Evolutionary conservation across 176 grass and related monocot genomes (phyloP).

Genomic region (Eleusine coracana): DNA sequence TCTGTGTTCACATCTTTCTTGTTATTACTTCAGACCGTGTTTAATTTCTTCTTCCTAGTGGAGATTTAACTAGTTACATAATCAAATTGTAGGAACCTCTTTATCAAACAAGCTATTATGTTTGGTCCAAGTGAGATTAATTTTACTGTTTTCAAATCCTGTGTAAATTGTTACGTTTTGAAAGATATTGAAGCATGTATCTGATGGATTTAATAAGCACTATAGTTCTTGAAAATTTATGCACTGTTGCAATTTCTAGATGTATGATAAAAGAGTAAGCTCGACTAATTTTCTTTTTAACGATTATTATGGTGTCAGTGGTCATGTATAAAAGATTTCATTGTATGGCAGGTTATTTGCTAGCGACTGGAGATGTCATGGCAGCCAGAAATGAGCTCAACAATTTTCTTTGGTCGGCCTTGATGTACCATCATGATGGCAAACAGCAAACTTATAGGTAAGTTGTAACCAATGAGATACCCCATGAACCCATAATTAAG

Average conservation of each 20-base stretch:
- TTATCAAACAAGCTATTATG: not conserved
- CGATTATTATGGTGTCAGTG: no score
- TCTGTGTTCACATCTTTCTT: not conserved
- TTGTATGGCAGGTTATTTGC: no score
- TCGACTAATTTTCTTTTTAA: not conserved
- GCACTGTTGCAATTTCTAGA: constrained; percentile 1
- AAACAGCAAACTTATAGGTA: no score
- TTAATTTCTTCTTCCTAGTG: not conserved
- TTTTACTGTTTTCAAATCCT: not conserved
- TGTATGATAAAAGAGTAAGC: not conserved
- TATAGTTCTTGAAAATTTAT: not conserved
- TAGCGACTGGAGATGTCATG: no score
- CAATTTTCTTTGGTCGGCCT: no score
- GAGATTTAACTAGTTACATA: not conserved
- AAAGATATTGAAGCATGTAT: not conserved
- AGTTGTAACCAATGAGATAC: no score
- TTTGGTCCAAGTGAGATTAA: not conserved
- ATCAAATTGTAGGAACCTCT: not conserved
- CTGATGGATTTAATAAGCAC: not conserved
- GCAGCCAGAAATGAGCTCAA: no score
- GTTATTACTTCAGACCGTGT: not conserved
- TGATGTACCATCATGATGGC: no score
- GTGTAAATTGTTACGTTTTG: not conserved
- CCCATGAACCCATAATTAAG: no score
- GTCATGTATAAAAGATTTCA: no score